These are phyloP conservation scores for Tieghemostelium lacteum DNA, from an alignment of 78 protist species.

Conservation along the genomic window DNA sequence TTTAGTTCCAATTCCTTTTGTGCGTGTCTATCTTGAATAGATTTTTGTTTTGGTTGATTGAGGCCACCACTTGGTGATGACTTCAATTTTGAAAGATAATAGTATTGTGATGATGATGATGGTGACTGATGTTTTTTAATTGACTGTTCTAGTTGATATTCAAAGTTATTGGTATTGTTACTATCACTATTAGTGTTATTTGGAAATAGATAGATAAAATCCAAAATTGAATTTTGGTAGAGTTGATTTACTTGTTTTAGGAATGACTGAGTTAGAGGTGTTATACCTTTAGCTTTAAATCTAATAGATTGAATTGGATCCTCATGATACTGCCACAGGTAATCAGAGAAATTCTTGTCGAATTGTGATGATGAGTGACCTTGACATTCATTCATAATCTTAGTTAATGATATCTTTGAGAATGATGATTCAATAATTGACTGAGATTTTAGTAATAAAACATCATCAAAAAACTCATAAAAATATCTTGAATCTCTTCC, in stretches of 20 bases:
- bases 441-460: constrained; percentile 15
- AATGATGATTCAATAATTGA: constrained; percentile 21
- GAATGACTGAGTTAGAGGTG: constrained; percentile 35
- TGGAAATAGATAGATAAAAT: constrained; percentile 28
- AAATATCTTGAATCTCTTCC: constrained; percentile 12
- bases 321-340: constrained; percentile 38
- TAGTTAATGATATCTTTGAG: constrained; percentile 13
- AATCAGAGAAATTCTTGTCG: constrained; percentile 44
- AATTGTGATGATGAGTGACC: background rate
- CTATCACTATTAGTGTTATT: background rate
- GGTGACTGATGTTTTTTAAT: constrained; percentile 9
- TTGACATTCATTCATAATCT: background rate
- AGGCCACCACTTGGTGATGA: too few species aligned
- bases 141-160: background rate
- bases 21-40: background rate
- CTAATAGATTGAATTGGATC: constrained; percentile 59
- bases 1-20: constrained; percentile 28
- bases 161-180: background rate
- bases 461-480: constrained; percentile 30
- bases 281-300: constrained; percentile 67
- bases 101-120: too few species aligned
- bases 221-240: constrained; percentile 9
- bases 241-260: background rate
- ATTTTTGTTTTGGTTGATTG: constrained; percentile 1
- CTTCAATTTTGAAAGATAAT: too few species aligned